Evolutionary conservation across 208 protist genomes (phyloP), one percentile per base, ranked within the genome.

Genomic region (Angomonas ambiguus): DNA sequence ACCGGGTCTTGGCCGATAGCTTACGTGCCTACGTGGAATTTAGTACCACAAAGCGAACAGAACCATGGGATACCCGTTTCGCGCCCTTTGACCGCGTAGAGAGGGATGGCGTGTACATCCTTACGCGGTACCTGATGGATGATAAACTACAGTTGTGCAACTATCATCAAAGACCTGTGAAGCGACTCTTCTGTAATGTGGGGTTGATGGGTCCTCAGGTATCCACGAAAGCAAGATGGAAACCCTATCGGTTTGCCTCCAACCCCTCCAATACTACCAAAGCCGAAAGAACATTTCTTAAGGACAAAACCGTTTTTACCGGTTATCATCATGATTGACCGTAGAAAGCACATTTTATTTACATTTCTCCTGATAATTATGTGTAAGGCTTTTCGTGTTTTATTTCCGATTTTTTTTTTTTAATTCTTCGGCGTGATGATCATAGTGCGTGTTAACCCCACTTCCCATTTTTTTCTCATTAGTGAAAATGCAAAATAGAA

Each of bases 51-150:
- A 91, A 85, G 65, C 85, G 91, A 0, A 51, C 71, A n/a, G 85
- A 93, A 65, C 91, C 91, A 58, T 96, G 88, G 87, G 91, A 96
- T 67, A 91, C 91, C 24, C 88, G 91, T 25, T 96, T 94, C 75
- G 79, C 72, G 10, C 91, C 91, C 0, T 96, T 96, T 77, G 91
- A 96, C 69, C 80, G 91, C 53, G 84, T 91, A 13, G 88, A 94
- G 65, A 94, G 90, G 51, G 91, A 96, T 69, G 91, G 91, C 30
- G 87, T 94, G 51, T 81, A 96, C 76, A 77, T 94, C 30, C 55
- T 96, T 11, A 82, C 82, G 55, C 78, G 80, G 28, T 82, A 96
- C 62, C 45, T 96, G 24, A 96, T 96, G 91, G 88, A 94, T 24
- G 91, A 96, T 60, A 96, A 96, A 67, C 75, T 96, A 59, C 85